Base-by-base conservation (phyloP, 352 stramenopile species). In the Globisporangium splendens region DNA sequence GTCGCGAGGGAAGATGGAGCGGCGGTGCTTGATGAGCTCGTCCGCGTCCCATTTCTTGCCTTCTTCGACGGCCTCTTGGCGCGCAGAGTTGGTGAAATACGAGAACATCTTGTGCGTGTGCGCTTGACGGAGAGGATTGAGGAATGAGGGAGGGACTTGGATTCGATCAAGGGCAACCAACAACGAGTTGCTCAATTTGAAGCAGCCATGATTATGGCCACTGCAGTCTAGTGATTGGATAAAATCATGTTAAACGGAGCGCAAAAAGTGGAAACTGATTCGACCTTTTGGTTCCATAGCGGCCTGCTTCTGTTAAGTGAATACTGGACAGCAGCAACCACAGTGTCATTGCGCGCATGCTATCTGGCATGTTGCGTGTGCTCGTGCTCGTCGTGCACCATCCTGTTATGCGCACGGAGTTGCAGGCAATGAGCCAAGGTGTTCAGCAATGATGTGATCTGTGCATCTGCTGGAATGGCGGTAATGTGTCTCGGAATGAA, bases 21-120 rank as follows among this genome's bases (percentile, higher is more conserved):
- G 84, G 55, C 84, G 82, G 53, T 78, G 61, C 33, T 81, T 79
- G 46, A 94, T 87, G 43, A 94, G 79, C 62, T 89, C 72, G 56
- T 92, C 84, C 14, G 74, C 81, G 33, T 68, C 75, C 79, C 75
- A 91, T 24, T 77, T 75, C 59, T 85, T 68, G 46, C 61, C 56
- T 46, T 41, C 62, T 33, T 63, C 64, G 12, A 56, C 47, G 21
- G 60, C 65, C 52, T 69, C 50, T 24, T 13, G 72, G 51, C n/a
- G 71, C 57, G 10, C 39, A 18, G 39, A 2, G 39, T 44, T n/a
- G 39, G 13, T 44, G 39, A 44, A 44, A 12, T 15, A 44, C 39
- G 39, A 44, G 39, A 44, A 44, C 39, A 44, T 44, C 39, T 44
- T 44, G 28, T 35, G 28, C 5, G 28, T 35, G 28, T 35, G 46